Base-by-base conservation (phyloP, 805 yeast genomes). In the Candida qinlingensis region DNA sequence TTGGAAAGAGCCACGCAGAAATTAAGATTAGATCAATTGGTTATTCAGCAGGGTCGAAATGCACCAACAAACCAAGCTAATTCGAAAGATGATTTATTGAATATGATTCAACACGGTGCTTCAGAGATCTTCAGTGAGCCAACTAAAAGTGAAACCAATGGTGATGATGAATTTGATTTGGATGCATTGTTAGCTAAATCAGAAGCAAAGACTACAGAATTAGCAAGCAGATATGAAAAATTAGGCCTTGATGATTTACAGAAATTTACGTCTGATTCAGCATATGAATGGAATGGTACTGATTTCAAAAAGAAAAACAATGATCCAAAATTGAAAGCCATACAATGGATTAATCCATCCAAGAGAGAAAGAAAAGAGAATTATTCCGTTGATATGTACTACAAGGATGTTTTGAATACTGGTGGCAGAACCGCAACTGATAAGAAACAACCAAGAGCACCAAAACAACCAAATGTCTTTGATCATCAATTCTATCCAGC, bases 401-500 rank as follows among this genome's bases (percentile, higher is more conserved):
- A 87, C 66, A 84, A 85, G 64, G 92, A 83, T 61, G 90, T 85
- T 8, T 69, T 91, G 58, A 80, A 83, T 56, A 78, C 89, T 2
- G 89, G 92, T 6, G 81, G 85, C 42, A 74, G 86, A 58, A 63
- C 82, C 0, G 43, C 67, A 0, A 57, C 63, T 7, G 62, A 71
- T 46, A 70, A 71, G 45, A 72, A 77, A 8, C 85, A 84, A 2
- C 94, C 96, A 13, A 79, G 77, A 53, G 87, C 95, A 40, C 97
- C 98, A 36, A 88, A 85, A 61, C 94, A 88, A 58, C 71, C 87
- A 51, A 82, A 81, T 50, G 73, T 88, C 37, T 87, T 85, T 62
- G 96, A 94, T 61, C 97, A 91, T 67, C 99, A 94, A 66, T 88
- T 94, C 59, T 87, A 77, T 64, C 89, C 96, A 1, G 75, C 83